Evolutionary conservation across 1,139 yeast species (phyloP).

Genomic region (Pichia sp.): DNA sequence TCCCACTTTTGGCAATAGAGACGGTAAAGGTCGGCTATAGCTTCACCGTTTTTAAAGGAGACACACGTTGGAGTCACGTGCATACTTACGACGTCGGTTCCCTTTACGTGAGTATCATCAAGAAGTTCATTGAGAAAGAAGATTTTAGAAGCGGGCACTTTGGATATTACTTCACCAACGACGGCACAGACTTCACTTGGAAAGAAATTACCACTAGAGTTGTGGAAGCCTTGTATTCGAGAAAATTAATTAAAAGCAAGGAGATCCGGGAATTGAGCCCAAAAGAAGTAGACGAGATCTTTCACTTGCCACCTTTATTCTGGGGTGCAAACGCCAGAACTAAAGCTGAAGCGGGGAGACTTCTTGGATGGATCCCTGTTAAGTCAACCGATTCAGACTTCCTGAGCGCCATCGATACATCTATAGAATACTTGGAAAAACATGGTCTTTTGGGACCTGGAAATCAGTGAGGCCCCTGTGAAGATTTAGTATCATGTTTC

Average conservation of each 20-base stretch:
- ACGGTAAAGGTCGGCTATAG: slow-evolving; percentile 1
- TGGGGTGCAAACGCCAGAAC: slow-evolving; percentile 8
- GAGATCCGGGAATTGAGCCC: slow-evolving; percentile 1
- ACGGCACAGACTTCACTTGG: slow-evolving; percentile 3
- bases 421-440: slow-evolving; percentile 1
- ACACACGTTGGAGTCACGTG: slow-evolving; percentile 7
- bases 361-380: neutral
- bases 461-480: too few relatives aligned
- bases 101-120: neutral
- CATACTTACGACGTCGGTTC: slow-evolving; percentile 5
- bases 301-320: slow-evolving; percentile 3
- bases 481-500: too few relatives aligned
- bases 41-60: slow-evolving; percentile 8
- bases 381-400: slow-evolving; percentile 1
- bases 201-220: slow-evolving; percentile 1
- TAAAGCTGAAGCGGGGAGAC: neutral
- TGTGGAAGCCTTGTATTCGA: neutral
- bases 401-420: neutral
- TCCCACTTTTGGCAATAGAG: slow-evolving; percentile 2
- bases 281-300: neutral
- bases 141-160: slow-evolving; percentile 1
- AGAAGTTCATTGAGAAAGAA: neutral
- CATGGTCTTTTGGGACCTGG: neutral
- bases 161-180: slow-evolving; percentile 6
- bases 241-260: neutral